phyloP scores from a whole-genome alignment of 495 filamentous ascomycete species.

The Cudoniella acicularis region DNA sequence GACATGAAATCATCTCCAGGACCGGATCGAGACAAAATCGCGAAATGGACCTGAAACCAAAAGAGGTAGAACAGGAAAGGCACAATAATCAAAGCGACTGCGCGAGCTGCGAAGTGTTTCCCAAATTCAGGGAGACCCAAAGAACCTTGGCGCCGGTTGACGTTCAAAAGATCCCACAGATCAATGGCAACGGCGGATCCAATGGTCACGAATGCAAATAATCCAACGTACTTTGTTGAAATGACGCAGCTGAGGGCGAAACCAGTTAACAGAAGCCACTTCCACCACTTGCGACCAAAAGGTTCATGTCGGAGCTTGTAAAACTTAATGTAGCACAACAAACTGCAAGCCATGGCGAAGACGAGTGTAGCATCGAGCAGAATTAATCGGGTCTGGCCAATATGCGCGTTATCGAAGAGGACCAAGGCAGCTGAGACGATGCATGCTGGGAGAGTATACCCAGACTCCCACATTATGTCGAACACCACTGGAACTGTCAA shows the following conservation, averaged over 20 bases:
- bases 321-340: constrained; percentile 93
- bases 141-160: constrained; percentile 74
- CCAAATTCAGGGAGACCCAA: constrained; percentile 73
- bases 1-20: constrained; percentile 99
- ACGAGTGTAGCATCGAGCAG: constrained; percentile 93
- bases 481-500: constrained; percentile 93
- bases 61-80: constrained; percentile 98
- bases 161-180: constrained; percentile 89
- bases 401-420: constrained; percentile 96
- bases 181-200: constrained; percentile 91
- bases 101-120: constrained; percentile 86
- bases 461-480: constrained; percentile 99
- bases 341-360: constrained; percentile 89
- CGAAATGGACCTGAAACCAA: constrained; percentile 99
- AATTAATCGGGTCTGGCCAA: constrained; percentile 94
- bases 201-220: constrained; percentile 96
- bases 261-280: constrained; percentile 94
- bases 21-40: constrained; percentile 81
- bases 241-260: constrained; percentile 95
- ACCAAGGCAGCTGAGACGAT: constrained; percentile 81
- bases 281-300: constrained; percentile 98
- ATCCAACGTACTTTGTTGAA: constrained; percentile 95
- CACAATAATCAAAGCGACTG: constrained; percentile 76
- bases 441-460: constrained; percentile 91
- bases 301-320: constrained; percentile 91